Evolutionary conservation across 108 stramenopile species (phyloP).

Genomic region (Cyclotella choctawhatcheeana): DNA sequence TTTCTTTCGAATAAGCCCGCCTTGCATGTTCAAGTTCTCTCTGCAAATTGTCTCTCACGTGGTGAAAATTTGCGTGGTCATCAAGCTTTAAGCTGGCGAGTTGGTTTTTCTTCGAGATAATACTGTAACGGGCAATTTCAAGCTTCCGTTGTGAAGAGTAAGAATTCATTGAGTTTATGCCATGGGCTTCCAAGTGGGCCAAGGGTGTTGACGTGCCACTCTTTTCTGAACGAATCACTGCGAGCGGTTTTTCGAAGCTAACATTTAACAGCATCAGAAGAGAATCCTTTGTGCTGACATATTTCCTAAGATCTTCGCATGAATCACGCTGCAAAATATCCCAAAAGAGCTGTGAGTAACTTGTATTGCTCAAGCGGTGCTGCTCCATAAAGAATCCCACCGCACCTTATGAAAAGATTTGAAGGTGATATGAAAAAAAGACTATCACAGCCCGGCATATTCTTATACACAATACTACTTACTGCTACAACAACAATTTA

Average conservation of each 20-base stretch:
- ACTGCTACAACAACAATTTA: conserved; percentile 76
- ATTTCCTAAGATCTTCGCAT: conserved; percentile 58
- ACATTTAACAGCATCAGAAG: conserved; percentile 76
- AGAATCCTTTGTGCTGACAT: conserved; percentile 64
- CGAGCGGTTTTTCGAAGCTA: conserved; percentile 85
- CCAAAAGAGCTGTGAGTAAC: conserved; percentile 81
- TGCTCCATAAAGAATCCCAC: conserved; percentile 66
- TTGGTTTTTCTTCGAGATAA: conserved; percentile 63
- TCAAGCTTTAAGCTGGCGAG: conserved; percentile 50
- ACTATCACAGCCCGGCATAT: too few relatives aligned
- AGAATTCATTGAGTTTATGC: conserved; percentile 43
- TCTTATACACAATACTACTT: too few relatives aligned
- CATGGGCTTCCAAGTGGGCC: conserved; percentile 23
- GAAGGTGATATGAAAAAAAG: neutral
- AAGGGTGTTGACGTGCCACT: conserved; percentile 22
- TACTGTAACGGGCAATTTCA: conserved; percentile 55
- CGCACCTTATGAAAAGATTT: conserved; percentile 30
- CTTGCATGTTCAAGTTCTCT: conserved; percentile 58
- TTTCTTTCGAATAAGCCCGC: conserved; percentile 47
- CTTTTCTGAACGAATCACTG: conserved; percentile 85
- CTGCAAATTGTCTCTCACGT: conserved; percentile 47
- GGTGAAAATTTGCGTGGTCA: conserved; percentile 45
- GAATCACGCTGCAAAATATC: conserved; percentile 66
- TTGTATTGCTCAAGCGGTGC: conserved; percentile 74
- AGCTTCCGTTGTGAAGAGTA: conserved; percentile 39